Conservation (phyloP, 1,284 basidiomycete genomes). For the Cryptococcus jaspeensis region DNA sequence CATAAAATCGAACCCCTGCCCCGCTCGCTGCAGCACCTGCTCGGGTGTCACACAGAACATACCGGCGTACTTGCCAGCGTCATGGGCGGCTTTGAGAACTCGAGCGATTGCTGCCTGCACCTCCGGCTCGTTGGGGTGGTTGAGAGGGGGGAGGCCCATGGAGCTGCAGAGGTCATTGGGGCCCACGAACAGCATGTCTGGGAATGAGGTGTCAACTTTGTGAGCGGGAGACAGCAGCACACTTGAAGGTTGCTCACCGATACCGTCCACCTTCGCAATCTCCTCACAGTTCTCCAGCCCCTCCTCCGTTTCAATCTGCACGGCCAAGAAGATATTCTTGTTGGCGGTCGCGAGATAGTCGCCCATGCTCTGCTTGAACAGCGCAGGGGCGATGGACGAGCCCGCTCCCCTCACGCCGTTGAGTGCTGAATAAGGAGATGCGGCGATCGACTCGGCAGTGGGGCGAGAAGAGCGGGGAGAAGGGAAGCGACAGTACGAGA, state of each 20-base stretch:
- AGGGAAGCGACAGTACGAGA: constrained; percentile 27
- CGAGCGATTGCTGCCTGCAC: constrained; percentile 40
- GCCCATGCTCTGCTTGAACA: constrained; percentile 35
- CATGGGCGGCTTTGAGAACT: constrained; percentile 34
- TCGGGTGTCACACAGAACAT: constrained; percentile 17
- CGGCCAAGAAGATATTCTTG: constrained; percentile 35
- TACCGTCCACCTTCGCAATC: constrained; percentile 39
- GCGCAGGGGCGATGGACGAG: constrained; percentile 35
- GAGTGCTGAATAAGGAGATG: constrained; percentile 28
- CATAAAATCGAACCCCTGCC: constrained; percentile 36
- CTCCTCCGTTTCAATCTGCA: constrained; percentile 44
- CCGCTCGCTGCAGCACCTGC: constrained; percentile 27
- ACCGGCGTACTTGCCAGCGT: constrained; percentile 34
- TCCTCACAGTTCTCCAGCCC: constrained; percentile 42
- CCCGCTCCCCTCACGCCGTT: constrained; percentile 40
- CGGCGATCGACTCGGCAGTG: constrained; percentile 25
- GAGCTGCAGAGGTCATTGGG: constrained; percentile 41
- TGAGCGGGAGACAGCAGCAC: background rate
- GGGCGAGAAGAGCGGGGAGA: constrained; percentile 18
- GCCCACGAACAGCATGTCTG: constrained; percentile 39
- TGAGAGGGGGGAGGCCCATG: constrained; percentile 32
- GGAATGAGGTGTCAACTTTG: background rate
- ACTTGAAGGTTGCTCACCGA: constrained; percentile 22
- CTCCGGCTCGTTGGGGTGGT: constrained; percentile 30
- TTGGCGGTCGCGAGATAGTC: constrained; percentile 38